These are phyloP conservation scores for Ceratocystis albifundus DNA, from an alignment of 2,329 filamentous ascomycete species.

Conservation along the genomic window DNA sequence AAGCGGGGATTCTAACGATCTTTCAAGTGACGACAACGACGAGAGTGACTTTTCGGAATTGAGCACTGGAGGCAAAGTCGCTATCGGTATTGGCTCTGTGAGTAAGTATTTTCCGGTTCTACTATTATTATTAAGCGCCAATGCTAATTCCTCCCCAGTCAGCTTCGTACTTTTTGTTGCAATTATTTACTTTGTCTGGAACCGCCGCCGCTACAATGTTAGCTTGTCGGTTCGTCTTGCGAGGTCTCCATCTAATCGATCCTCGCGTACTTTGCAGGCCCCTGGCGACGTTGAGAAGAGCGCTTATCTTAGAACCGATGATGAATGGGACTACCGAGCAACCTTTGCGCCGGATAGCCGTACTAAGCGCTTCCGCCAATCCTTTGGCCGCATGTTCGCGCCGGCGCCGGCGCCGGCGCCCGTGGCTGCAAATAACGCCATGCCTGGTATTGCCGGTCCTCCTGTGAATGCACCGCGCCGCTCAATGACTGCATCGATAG, in stretches of 20 bases:
- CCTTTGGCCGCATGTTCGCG: conserved; percentile 13
- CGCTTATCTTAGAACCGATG: background rate
- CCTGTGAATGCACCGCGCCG: background rate
- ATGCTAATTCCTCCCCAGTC: conserved; percentile 12
- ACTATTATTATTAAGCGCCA: background rate
- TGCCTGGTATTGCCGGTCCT: background rate
- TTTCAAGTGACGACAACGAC: too few species aligned
- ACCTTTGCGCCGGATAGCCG: conserved; percentile 17
- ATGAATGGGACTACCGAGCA: conserved; percentile 19
- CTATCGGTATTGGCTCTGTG: conserved; percentile 12
- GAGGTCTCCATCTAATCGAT: background rate
- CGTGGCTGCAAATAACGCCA: background rate
- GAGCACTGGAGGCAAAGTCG: conserved; percentile 5
- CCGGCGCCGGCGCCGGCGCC: background rate
- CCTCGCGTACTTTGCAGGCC: background rate
- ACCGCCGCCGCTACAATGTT: background rate
- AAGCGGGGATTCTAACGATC: background rate
- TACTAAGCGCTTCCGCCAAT: conserved; percentile 14
- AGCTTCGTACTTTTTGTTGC: conserved; percentile 6
- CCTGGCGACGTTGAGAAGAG: conserved; percentile 17
- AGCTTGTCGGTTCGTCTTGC: background rate
- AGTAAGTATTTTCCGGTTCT: conserved; percentile 10
- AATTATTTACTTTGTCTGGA: conserved; percentile 4
- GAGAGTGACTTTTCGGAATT: background rate
- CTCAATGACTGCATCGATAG: conserved; percentile 11